Evolutionary conservation across 1,284 basidiomycete genomes (phyloP).

Genomic region (Puccinia novopanici): DNA sequence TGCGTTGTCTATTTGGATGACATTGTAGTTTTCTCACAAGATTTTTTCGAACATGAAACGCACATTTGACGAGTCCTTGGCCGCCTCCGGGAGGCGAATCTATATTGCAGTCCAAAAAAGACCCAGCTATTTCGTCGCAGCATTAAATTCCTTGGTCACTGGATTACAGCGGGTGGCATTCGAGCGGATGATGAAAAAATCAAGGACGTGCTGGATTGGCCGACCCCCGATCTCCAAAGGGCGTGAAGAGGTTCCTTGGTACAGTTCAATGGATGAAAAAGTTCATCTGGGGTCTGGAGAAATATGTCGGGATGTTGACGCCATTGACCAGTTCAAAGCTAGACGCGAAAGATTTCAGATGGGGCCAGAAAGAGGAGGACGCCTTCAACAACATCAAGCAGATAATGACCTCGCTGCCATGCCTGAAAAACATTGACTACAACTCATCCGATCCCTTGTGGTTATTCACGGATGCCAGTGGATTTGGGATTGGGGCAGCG

Average conservation of each 20-base stretch:
- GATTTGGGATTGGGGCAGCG: neutral
- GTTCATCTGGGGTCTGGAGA: too few relatives aligned
- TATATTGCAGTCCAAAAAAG: conserved; percentile 21
- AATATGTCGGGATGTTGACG: neutral
- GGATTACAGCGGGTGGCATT: conserved; percentile 10
- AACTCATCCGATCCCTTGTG: neutral
- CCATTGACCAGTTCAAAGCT: neutral
- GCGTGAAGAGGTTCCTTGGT: conserved; percentile 22
- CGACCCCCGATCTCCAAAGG: neutral
- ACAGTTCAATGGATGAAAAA: too few relatives aligned
- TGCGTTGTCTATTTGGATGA: conserved; percentile 18
- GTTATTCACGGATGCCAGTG: neutral
- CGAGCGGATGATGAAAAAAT: neutral
- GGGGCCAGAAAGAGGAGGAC: neutral
- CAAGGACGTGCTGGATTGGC: neutral
- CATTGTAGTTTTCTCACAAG: neutral
- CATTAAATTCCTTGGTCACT: conserved; percentile 27
- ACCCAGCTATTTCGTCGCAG: neutral
- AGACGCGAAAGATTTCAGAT: neutral
- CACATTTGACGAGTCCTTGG: neutral
- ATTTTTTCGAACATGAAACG: neutral
- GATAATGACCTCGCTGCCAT: neutral
- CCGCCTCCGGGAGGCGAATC: neutral
- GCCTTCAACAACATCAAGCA: neutral
- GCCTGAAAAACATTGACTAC: conserved; percentile 1